These are phyloP conservation scores for Linaria vulgaris DNA, from an alignment of 257 asterid genomes.

Conservation along the genomic window DNA sequence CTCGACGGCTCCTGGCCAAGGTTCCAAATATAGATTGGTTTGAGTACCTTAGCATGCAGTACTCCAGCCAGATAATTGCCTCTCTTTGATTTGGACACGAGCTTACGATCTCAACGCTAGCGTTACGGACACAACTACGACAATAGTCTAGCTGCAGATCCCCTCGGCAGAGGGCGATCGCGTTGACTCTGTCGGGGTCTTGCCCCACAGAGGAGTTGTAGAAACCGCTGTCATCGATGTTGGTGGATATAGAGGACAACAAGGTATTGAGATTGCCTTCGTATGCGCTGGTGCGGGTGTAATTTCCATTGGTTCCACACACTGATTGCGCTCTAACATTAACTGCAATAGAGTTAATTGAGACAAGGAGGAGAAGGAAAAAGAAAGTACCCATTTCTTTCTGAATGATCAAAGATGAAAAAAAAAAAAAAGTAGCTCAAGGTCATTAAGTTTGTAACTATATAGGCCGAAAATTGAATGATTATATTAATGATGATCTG, in stretches of 20 bases:
- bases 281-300: conserved; percentile 23
- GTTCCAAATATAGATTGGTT: conserved; percentile 23
- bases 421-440: too few relatives aligned
- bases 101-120: background rate
- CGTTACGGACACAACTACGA: conserved; percentile 18
- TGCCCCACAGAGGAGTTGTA: conserved; percentile 31
- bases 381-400: background rate
- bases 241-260: conserved; percentile 29
- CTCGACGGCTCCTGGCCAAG: background rate
- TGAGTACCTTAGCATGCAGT: conserved; percentile 38
- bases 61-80: conserved; percentile 21
- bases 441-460: too few relatives aligned
- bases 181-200: conserved; percentile 25
- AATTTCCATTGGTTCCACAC: conserved; percentile 25
- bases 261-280: conserved; percentile 24
- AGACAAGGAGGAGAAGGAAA: conserved; percentile 11
- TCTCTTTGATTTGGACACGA: conserved; percentile 33
- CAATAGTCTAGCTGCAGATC: conserved; percentile 26
- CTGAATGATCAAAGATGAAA: background rate
- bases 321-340: background rate
- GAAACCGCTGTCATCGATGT: conserved; percentile 28
- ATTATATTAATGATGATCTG: too few relatives aligned
- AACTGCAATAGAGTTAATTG: too few relatives aligned
- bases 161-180: conserved; percentile 33
- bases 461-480: too few relatives aligned